These are phyloP conservation scores for Acer yangbiense DNA, from an alignment of 345 rosid genomes.

Conservation along the genomic window DNA sequence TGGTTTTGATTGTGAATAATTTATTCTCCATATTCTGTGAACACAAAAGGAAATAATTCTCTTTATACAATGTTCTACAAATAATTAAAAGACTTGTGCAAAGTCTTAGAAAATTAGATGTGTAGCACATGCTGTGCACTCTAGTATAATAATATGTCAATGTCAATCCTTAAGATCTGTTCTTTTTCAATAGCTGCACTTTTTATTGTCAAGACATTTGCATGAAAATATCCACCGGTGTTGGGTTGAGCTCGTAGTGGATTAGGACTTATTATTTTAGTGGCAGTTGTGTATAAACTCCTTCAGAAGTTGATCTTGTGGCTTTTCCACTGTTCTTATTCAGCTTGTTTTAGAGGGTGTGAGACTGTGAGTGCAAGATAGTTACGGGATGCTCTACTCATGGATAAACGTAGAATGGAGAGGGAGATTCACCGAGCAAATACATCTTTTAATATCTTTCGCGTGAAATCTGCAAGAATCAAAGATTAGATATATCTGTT, in stretches of 20 bases:
- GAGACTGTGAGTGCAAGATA: conserved; percentile 82
- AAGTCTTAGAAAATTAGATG: neutral
- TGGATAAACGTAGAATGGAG: conserved; percentile 62
- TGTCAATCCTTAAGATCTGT: neutral
- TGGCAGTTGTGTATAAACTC: conserved; percentile 4
- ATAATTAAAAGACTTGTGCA: neutral
- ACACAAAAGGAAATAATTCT: neutral
- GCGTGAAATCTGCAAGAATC: conserved; percentile 65
- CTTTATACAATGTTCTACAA: neutral
- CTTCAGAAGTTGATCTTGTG: conserved; percentile 21
- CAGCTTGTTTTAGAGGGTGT: conserved; percentile 90
- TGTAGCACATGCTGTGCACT: too few species aligned
- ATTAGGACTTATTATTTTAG: conserved; percentile 1
- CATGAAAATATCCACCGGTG: neutral
- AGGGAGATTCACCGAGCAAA: conserved; percentile 75
- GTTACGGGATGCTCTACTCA: conserved; percentile 56
- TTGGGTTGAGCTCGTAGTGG: neutral
- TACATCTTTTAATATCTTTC: conserved; percentile 61
- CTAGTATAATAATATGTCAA: too few species aligned
- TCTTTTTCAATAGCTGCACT: neutral
- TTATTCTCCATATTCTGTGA: too few species aligned
- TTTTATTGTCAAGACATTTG: neutral
- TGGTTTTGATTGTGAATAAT: too few species aligned
- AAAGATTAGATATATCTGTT: conserved; percentile 74
- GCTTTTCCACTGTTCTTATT: conserved; percentile 25